A percentile compares a stretch with the other conserved stretches of the same genome.
Conservation (phyloP, 2,329 filamentous ascomycete genomes). For the Aureobasidium sp. region DNA sequence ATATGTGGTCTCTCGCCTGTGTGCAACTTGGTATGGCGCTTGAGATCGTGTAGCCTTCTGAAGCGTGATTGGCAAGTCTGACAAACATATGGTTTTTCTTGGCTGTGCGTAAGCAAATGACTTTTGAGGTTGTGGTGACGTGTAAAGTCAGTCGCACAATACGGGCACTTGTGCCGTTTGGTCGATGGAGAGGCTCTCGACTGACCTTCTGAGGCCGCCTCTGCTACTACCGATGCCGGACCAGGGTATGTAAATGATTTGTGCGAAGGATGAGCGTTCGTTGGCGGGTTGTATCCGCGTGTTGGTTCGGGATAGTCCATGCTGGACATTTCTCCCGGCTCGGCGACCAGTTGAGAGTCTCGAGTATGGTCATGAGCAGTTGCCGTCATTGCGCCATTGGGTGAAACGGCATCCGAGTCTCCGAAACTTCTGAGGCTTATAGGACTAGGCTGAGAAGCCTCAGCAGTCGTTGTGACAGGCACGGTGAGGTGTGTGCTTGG, state of each 20-base stretch:
- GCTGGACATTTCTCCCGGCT: constrained; percentile 26
- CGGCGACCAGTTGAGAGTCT: constrained; percentile 24
- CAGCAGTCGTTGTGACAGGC: constrained; percentile 37
- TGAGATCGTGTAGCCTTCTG: constrained; percentile 85
- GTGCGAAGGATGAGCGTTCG: constrained; percentile 32
- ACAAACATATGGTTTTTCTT: constrained; percentile 96
- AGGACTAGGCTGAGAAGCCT: constrained; percentile 46
- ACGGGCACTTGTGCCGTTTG: constrained; percentile 94
- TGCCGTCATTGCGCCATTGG: constrained; percentile 31
- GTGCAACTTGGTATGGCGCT: constrained; percentile 92
- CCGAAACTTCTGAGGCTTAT: constrained; percentile 49
- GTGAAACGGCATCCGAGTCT: constrained; percentile 39
- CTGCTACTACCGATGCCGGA: constrained; percentile 36
- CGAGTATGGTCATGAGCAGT: constrained; percentile 28
- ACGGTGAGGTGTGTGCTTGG: constrained; percentile 44
- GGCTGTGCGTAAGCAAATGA: constrained; percentile 91
- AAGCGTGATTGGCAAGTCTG: constrained; percentile 91
- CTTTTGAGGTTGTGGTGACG: constrained; percentile 97
- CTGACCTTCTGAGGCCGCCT: constrained; percentile 42
- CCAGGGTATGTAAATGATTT: constrained; percentile 60
- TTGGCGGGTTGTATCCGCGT: not conserved
- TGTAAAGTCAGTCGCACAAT: constrained; percentile 94
- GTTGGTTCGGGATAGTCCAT: constrained; percentile 32
- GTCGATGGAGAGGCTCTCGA: constrained; percentile 61
- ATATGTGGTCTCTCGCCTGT: constrained; percentile 94